Evolutionary conservation across 2,329 filamentous ascomycete genomes (phyloP), one percentile per base, ranked within the genome.

Genomic region (Orbilia blumenaviensis): DNA sequence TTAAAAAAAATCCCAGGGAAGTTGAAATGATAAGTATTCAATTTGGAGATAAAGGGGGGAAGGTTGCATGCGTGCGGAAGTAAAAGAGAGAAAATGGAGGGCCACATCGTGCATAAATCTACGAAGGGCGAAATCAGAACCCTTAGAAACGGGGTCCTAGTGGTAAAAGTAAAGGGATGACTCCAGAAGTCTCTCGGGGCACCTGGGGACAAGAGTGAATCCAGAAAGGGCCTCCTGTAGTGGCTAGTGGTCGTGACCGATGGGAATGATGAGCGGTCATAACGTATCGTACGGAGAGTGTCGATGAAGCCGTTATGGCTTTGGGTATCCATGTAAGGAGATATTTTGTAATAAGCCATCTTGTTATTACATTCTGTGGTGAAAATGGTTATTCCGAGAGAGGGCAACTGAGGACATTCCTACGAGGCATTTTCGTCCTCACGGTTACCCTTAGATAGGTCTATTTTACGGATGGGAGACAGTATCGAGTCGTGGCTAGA

Each of bases 401-500:
- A 8, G 46, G 16, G 14, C 25, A 27, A 27, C n/a, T 32, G 32
- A 38, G 32, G 32, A 14, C 18, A 23, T n/a, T 25, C 14, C 48
- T 67, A 67, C 10, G 66, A 71, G 18, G 56, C 32, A 16, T 71
- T 62, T 29, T 48, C 66, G 29, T 46, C 56, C 4, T 60, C 64
- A 36, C 27, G 18, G 21, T 16, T 42, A 16, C 54, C 42, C n/a
- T 71, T 71, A 12, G 27, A 38, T n/a, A 71, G 32, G 14, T 71
- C 66, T n/a, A 71, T 71, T 41, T 56, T 71, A 29, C 66, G 66
- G 16, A 71, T 56, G 23, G 66, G 66, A 34, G 66, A 71, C 23
- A 71, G 12, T 63, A 71, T 63, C 34, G 66, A 54, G 27, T 62
- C 58, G 44, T 71, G 66, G 25, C 58, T 32, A 9, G 66, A 62